phyloP scores from a whole-genome alignment of 2,329 filamentous ascomycete genomes.

The Cordyceps fumosorosea region DNA sequence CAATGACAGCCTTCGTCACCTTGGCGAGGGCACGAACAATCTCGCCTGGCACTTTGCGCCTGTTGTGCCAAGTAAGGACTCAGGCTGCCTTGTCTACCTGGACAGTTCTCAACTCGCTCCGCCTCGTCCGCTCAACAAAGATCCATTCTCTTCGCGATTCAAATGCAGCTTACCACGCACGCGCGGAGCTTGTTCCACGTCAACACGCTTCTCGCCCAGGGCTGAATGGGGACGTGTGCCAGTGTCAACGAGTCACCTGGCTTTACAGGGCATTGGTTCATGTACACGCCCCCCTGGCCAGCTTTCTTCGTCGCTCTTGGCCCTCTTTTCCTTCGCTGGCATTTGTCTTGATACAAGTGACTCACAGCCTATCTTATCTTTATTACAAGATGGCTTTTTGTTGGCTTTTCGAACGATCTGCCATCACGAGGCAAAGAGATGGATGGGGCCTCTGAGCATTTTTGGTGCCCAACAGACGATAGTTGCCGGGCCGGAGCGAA shows the following conservation, averaged over 20 bases:
- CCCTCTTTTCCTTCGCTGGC: constrained; percentile 3
- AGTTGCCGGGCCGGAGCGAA: not conserved
- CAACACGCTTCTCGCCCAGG: not conserved
- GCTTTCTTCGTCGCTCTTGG: not conserved
- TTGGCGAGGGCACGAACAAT: no score
- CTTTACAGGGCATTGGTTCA: not conserved
- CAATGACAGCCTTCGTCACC: no score
- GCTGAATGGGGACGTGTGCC: not conserved
- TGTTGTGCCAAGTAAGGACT: no score
- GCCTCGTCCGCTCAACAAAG: no score
- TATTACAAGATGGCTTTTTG: not conserved
- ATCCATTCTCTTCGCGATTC: no score
- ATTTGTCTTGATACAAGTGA: not conserved
- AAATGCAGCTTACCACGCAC: no score
- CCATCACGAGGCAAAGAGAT: not conserved
- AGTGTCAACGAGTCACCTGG: not conserved
- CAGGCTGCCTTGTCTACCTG: no score
- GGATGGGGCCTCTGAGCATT: not conserved
- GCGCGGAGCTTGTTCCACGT: not conserved
- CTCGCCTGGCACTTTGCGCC: no score
- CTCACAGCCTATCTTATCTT: not conserved
- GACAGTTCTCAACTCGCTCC: no score
- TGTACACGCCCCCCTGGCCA: constrained; percentile 2
- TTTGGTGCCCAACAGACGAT: not conserved
- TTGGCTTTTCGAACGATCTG: not conserved